Evolutionary conservation across 495 filamentous ascomycete species (phyloP).

Genomic region (Aspergillus leporis): DNA sequence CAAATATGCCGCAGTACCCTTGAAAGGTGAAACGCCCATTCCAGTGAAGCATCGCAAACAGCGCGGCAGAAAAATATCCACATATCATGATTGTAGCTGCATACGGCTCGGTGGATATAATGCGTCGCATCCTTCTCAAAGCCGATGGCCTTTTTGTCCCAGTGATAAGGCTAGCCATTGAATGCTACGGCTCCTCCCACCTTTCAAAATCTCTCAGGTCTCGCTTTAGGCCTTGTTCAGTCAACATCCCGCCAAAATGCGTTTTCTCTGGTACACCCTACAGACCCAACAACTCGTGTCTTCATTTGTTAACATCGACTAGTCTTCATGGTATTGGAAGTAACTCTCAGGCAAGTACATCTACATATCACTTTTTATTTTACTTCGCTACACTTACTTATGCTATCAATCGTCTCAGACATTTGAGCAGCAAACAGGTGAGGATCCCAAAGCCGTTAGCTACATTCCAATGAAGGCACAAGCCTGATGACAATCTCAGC

Average conservation of each 20-base stretch:
- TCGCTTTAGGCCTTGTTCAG: not conserved
- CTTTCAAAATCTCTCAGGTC: not conserved
- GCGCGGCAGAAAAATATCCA: no score
- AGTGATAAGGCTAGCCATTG: not conserved
- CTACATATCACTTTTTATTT: not conserved
- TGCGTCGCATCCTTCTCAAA: not conserved
- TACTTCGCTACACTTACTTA: not conserved
- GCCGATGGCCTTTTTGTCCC: not conserved
- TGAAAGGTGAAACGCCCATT: no score
- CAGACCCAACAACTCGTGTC: not conserved
- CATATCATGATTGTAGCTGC: no score
- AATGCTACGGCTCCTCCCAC: not conserved
- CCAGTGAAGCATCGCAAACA: no score
- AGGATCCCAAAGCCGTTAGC: not conserved
- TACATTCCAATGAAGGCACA: not conserved
- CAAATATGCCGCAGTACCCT: no score
- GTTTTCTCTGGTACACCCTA: not conserved
- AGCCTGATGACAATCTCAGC: slow-evolving; percentile 10
- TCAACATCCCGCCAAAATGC: not conserved
- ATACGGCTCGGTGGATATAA: no score
- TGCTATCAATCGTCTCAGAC: not conserved
- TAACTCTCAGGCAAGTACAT: slow-evolving; percentile 18
- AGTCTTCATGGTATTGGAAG: slow-evolving; percentile 21
- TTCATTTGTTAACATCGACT: not conserved
- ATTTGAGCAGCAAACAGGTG: slow-evolving; percentile 15